Evolutionary conservation across 225 moss, liverwort and hornwort species (phyloP).

Genomic region (Physcomitrellopsis africana): DNA sequence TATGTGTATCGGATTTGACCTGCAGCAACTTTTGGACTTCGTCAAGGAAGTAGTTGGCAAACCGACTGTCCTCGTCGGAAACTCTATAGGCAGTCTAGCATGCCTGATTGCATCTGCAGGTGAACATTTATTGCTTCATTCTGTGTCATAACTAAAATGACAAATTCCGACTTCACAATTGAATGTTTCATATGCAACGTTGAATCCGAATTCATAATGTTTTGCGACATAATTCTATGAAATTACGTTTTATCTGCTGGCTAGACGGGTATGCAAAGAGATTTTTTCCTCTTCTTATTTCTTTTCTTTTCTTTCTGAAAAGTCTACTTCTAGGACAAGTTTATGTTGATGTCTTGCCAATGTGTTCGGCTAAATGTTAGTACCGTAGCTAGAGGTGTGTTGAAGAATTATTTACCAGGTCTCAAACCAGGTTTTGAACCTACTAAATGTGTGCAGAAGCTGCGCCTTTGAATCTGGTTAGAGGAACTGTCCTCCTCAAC

Average conservation of each 20-base stretch:
- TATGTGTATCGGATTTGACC: constrained; percentile 9
- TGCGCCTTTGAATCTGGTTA: constrained; percentile 71
- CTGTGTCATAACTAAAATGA: not conserved
- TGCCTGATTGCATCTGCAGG: constrained; percentile 89
- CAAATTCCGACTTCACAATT: not conserved
- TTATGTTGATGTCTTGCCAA: not conserved
- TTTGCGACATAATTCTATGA: not conserved
- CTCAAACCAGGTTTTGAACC: constrained; percentile 11
- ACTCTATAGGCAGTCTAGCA: constrained; percentile 90
- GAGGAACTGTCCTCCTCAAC: constrained; percentile 82
- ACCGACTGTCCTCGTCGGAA: constrained; percentile 82
- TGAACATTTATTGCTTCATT: constrained; percentile 25
- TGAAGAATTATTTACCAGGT: too few species aligned
- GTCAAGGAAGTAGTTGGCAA: constrained; percentile 69
- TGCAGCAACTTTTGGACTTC: constrained; percentile 86
- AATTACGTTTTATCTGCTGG: not conserved
- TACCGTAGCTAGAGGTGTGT: not conserved
- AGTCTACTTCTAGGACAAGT: not conserved
- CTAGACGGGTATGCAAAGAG: constrained; percentile 8
- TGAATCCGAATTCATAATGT: not conserved
- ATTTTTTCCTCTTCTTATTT: too few species aligned
- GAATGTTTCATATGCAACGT: not conserved
- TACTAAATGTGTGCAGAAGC: constrained; percentile 40
- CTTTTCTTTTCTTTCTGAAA: not conserved
- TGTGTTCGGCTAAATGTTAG: not conserved